These are phyloP conservation scores for Fraxinus quadrangulata DNA, from an alignment of 257 asterid species.

Conservation along the genomic window DNA sequence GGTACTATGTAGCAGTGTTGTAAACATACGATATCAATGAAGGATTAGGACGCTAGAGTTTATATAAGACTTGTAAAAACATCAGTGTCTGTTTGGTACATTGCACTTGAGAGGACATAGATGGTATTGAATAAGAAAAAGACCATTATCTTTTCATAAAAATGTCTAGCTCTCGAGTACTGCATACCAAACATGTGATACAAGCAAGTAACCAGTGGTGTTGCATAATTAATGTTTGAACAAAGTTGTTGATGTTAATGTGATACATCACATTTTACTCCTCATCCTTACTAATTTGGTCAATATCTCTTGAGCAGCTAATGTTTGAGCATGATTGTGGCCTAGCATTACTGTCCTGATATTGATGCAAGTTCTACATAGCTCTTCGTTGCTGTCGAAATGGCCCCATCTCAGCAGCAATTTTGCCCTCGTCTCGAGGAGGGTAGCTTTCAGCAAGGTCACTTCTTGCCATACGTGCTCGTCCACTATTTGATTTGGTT, in stretches of 20 bases:
- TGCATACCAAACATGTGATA: not conserved
- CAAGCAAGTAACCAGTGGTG: not conserved
- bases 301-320: conserved; percentile 85
- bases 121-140: not conserved
- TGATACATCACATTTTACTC: conserved; percentile 58
- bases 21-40: too few species aligned
- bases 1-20: not conserved
- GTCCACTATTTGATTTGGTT: conserved; percentile 62
- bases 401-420: conserved; percentile 75
- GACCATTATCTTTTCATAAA: not conserved
- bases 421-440: conserved; percentile 70
- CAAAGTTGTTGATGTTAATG: conserved; percentile 30
- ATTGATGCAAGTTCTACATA: conserved; percentile 72
- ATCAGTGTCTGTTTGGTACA: not conserved
- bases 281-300: conserved; percentile 85
- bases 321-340: conserved; percentile 69
- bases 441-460: conserved; percentile 66
- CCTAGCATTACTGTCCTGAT: conserved; percentile 89
- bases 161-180: not conserved
- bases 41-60: too few species aligned
- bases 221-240: conserved; percentile 1
- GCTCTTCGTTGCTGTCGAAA: conserved; percentile 76
- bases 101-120: not conserved
- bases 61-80: not conserved
- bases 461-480: conserved; percentile 84